Base-by-base conservation (phyloP, 345 rosid species). In the Corchorus capsularis region DNA sequence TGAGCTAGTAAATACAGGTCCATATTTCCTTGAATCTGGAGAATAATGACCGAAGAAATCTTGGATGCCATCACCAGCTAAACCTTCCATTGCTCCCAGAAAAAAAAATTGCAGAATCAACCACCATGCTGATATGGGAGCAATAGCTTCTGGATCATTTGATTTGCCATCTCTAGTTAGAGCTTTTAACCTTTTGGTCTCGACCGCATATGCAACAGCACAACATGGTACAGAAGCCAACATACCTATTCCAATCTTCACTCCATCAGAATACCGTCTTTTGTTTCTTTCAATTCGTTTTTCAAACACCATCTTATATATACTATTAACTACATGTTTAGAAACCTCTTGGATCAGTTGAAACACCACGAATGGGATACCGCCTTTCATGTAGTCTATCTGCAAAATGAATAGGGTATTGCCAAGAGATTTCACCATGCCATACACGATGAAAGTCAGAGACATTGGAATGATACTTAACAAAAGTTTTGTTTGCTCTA, bases 11-110 rank as follows among this genome's bases (percentile, higher is more conserved):
- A 59, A 59, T 11, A 27, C 63, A 27, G 63, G 63, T 5, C 16
- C 63, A 59, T 59, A 59, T 59, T 37, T 59, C 63, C 63, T 59
- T 59, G 63, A 27, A 59, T 59, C 63, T 4, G 63, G 63, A 59
- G 63, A 0, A 0, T 59, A 34, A 10, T 59, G 63, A 59, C 63
- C 37, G 5, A 27, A 59, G 39, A 59, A 59, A 59, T 59, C 63
- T 6, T 59, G 8, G 39, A 59, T 59, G 37, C 63, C 63, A 27
- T 27, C 63, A 0, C 63, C 63, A 4, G 63, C 39, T 59, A 59
- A 59, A 22, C 63, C 63, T 59, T 59, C 63, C 63, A 59, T 27
- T 27, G 63, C 63, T 0, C 39, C 63, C 8, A 59, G 63, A 16
- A 27, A 27, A 27, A 27, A 12, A 3, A 59, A 59, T 3, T 59